phyloP scores from a whole-genome alignment of 2,329 filamentous ascomycete species.

The Colletotrichum chrysophilum region DNA sequence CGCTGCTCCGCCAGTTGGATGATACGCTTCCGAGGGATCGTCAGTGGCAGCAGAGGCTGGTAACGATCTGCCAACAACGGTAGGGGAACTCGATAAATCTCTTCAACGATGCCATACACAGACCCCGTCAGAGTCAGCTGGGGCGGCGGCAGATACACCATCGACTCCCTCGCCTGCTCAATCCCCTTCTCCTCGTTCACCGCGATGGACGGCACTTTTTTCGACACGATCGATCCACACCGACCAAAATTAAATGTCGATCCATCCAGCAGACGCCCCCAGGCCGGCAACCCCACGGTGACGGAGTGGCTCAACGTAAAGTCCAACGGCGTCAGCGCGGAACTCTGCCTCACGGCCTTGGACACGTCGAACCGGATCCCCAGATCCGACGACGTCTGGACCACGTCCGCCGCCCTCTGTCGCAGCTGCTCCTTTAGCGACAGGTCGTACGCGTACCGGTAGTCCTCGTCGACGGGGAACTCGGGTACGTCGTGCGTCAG shows the following conservation, averaged over 20 bases:
- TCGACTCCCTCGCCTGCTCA: neutral
- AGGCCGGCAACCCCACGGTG: conserved; percentile 35
- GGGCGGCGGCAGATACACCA: conserved; percentile 29
- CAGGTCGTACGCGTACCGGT: conserved; percentile 24
- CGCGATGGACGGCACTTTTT: conserved; percentile 23
- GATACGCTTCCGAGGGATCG: conserved; percentile 38
- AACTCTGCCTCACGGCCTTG: conserved; percentile 12
- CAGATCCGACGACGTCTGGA: conserved; percentile 39
- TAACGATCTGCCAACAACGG: conserved; percentile 41
- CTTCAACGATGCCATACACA: conserved; percentile 42
- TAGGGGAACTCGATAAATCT: conserved; percentile 33
- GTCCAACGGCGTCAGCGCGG: conserved; percentile 35
- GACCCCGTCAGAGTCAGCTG: conserved; percentile 43
- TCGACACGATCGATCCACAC: neutral
- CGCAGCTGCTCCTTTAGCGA: conserved; percentile 26
- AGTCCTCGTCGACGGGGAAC: conserved; percentile 19
- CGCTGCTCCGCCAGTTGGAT: conserved; percentile 42
- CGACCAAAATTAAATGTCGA: neutral
- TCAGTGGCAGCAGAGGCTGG: conserved; percentile 41
- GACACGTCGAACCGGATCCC: conserved; percentile 42
- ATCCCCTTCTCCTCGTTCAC: neutral
- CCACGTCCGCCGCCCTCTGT: conserved; percentile 24
- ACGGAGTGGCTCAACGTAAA: conserved; percentile 44
- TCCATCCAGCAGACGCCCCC: conserved; percentile 31
- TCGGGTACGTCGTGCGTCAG: neutral